A percentile compares a stretch with the other conserved stretches of the same genome.
Evolutionary conservation across 495 filamentous ascomycete species (phyloP).

Genomic region (Daldinia concentrica): DNA sequence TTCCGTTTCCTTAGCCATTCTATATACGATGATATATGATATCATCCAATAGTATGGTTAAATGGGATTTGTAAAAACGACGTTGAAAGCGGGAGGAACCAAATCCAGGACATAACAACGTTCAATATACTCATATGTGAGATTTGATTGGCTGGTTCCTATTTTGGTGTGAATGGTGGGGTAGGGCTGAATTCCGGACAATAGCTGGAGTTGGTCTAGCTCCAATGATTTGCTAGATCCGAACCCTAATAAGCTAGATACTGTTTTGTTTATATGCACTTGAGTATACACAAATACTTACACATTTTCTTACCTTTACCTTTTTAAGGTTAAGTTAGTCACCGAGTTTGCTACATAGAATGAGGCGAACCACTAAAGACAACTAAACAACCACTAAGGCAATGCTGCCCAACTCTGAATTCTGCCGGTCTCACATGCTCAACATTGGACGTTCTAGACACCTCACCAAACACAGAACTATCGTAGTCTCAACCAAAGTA

Average conservation of each 20-base stretch:
- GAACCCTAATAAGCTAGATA: neutral
- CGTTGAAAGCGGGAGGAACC: neutral
- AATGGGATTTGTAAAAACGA: neutral
- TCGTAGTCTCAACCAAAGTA: neutral
- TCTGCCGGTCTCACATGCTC: neutral
- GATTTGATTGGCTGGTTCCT: neutral
- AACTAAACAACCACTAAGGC: conserved; percentile 1
- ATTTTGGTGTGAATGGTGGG: neutral
- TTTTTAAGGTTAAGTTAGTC: neutral
- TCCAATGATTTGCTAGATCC: neutral
- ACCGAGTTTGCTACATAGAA: neutral
- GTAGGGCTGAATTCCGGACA: neutral
- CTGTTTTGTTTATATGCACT: neutral
- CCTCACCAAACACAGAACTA: neutral
- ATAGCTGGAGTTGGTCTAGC: neutral
- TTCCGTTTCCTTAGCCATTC: neutral
- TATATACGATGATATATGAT: neutral
- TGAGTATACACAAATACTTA: neutral
- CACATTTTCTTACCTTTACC: neutral
- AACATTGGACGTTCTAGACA: neutral
- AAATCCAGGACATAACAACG: neutral
- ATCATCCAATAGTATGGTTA: neutral
- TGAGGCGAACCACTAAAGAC: conserved; percentile 3
- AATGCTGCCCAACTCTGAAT: neutral
- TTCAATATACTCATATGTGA: neutral